These are phyloP conservation scores for Boletellus dicymbophilus DNA, from an alignment of 1,284 basidiomycete species.

Conservation along the genomic window DNA sequence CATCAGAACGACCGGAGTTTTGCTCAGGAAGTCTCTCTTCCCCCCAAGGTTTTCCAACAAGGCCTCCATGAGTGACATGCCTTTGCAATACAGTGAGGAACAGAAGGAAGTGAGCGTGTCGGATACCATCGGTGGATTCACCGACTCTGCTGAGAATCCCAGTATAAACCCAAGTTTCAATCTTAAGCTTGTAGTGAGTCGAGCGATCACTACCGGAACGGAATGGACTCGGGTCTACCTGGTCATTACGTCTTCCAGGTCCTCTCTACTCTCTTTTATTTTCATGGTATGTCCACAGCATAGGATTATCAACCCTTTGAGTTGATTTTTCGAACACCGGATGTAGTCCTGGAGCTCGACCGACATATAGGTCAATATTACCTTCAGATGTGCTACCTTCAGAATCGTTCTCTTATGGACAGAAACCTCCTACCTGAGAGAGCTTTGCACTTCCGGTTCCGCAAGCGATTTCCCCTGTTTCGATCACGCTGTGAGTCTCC, in stretches of 20 bases:
- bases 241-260: background rate
- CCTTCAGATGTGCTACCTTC: background rate
- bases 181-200: background rate
- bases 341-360: background rate
- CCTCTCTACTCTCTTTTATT: background rate
- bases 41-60: background rate
- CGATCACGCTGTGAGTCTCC: background rate
- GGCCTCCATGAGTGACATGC: background rate
- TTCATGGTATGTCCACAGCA: background rate
- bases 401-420: no score
- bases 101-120: background rate
- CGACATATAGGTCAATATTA: background rate
- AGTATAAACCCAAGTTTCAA: background rate
- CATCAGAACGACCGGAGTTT: background rate
- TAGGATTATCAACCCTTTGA: background rate
- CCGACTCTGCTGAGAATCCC: background rate
- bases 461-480: background rate
- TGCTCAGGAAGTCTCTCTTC: background rate
- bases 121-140: background rate
- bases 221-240: constrained; percentile 8
- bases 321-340: background rate
- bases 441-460: background rate
- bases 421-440: background rate
- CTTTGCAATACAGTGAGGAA: background rate
- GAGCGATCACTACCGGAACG: no score